Evolutionary conservation across 306 rosid species (phyloP).

Genomic region (Hylodesmum podocarpum): DNA sequence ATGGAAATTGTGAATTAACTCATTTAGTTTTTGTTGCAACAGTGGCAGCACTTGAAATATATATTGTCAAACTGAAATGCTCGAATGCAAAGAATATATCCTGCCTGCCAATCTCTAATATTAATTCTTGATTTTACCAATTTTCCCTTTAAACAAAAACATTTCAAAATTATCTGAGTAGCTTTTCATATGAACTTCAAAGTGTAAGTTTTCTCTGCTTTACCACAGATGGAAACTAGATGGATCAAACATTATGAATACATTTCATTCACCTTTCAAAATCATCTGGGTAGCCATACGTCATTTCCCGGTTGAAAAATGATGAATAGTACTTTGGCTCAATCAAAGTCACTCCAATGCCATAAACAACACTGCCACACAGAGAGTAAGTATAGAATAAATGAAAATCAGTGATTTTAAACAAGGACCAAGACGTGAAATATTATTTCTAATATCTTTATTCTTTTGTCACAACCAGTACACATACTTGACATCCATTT

Average conservation of each 20-base stretch:
- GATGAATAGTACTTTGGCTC: constrained; percentile 67
- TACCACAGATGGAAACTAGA: constrained; percentile 21
- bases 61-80: background rate
- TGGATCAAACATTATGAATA: constrained; percentile 5
- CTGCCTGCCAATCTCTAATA: background rate
- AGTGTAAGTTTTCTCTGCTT: background rate
- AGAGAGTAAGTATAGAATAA: constrained; percentile 35
- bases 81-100: background rate
- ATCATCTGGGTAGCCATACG: constrained; percentile 84
- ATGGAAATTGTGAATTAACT: background rate
- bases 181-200: background rate
- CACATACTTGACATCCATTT: constrained; percentile 12
- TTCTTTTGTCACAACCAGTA: background rate
- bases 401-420: constrained; percentile 32
- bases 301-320: constrained; percentile 77
- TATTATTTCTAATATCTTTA: constrained; percentile 13
- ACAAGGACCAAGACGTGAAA: constrained; percentile 18
- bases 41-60: background rate
- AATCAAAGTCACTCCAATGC: constrained; percentile 85
- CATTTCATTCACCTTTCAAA: constrained; percentile 70
- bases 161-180: background rate
- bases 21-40: background rate
- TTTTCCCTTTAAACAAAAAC: background rate
- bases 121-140: background rate
- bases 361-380: constrained; percentile 67